Evolutionary conservation across 805 yeast species (phyloP), one percentile per base, ranked within the genome.

Genomic region (Teunomyces funiuensis): DNA sequence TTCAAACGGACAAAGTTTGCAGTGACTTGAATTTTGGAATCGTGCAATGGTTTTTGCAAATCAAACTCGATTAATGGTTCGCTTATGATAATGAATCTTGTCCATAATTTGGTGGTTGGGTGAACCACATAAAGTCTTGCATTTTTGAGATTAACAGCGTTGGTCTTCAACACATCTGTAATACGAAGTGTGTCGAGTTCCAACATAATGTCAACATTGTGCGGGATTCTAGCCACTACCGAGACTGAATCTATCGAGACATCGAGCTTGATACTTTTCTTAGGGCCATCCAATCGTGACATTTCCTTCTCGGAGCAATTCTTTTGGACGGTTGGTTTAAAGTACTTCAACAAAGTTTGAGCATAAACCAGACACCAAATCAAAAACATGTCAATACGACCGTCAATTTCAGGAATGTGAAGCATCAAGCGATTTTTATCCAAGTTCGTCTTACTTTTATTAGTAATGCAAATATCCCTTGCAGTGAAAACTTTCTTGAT

Each of bases 51-150:
- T 13, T 43, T 33, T 17, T 17, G 15, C 13, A 42, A 45, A 23
- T 52, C 54, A 28, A 39, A 40, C 19, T 58, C 46, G 5, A 60
- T 45, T 49, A 50, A 26, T 55, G 69, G 40, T 53, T 58, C 40
- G 39, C 43, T 68, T 38, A 53, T 69, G 54, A 63, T 69, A 53
- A 54, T 58, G 50, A 52, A 68, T 36, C 62, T 62, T 31, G 64
- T 63, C 67, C 73, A 77, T 51, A 53, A 51, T 15, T 64, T 61
- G 1, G 73, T 64, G 56, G 70, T 61, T 0, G 84, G 83, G 44
- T 77, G 79, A 8, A 67, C 58, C 5, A 78, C 74, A 50, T 73
- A 79, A 34, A 77, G 53, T 34, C 82, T 57, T 14, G 65, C 47
- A 39, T 63, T 66, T 26, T 61, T 58, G n/a, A 74, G 55, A 5